Evolutionary conservation across 2,329 filamentous ascomycete genomes (phyloP).

Genomic region (Penicillium sp.): DNA sequence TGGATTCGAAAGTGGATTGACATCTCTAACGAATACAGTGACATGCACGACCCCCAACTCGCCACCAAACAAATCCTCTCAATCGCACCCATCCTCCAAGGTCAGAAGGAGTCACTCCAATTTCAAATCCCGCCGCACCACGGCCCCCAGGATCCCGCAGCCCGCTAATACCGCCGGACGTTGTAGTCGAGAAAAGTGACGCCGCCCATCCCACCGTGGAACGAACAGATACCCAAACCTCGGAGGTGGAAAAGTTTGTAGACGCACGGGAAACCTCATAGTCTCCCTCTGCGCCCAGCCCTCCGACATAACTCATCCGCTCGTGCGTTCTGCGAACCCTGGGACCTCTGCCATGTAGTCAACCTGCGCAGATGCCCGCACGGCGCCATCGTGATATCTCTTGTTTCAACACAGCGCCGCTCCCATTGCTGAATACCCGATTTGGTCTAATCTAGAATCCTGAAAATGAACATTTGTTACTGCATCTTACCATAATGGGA

Average conservation of each 20-base stretch:
- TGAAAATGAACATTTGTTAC: not conserved
- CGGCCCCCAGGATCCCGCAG: constrained; percentile 7
- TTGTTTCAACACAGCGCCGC: constrained; percentile 32
- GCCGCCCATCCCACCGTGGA: constrained; percentile 23
- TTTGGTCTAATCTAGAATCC: constrained; percentile 23
- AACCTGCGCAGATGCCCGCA: constrained; percentile 25
- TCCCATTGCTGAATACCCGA: constrained; percentile 36
- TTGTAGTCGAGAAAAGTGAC: constrained; percentile 11
- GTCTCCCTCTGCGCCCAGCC: not conserved
- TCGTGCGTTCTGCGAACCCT: constrained; percentile 2
- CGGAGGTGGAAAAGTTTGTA: constrained; percentile 46
- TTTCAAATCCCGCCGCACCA: constrained; percentile 59
- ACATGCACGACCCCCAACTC: constrained; percentile 66
- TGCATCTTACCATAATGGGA: not conserved
- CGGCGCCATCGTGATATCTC: constrained; percentile 9
- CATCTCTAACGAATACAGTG: constrained; percentile 45
- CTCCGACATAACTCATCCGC: constrained; percentile 7
- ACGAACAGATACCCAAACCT: constrained; percentile 42
- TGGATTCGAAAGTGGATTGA: not conserved
- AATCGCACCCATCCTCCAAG: constrained; percentile 81
- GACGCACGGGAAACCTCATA: constrained; percentile 40
- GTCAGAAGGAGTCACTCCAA: constrained; percentile 63
- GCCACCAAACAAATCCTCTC: constrained; percentile 80
- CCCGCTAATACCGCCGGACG: constrained; percentile 20
- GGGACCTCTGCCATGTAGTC: constrained; percentile 17